A percentile compares a stretch with the other conserved stretches of the same genome.
Conservation (phyloP, 768 basidiomycete genomes). For the Lanmaoa rubissima region DNA sequence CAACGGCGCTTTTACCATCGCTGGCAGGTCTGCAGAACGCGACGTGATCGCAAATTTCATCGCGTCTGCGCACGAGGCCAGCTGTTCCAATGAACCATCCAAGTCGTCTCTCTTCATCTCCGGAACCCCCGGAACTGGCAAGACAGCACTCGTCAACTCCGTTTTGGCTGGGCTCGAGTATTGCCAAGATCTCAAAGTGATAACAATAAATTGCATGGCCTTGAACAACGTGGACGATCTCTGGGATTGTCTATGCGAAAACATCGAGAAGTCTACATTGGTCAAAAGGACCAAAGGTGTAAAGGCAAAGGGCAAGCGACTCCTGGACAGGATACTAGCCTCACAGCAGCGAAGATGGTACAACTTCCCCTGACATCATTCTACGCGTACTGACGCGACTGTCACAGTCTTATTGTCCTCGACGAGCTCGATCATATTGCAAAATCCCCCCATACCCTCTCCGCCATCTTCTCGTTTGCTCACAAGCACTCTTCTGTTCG, state of each 20-base stretch:
- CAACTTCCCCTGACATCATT: background rate
- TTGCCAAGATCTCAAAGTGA: constrained; percentile 41
- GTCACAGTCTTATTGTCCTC: constrained; percentile 65
- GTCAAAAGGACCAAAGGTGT: constrained; percentile 36
- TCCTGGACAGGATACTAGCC: constrained; percentile 45
- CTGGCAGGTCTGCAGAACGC: constrained; percentile 69
- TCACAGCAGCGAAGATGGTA: constrained; percentile 55
- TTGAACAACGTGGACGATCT: constrained; percentile 63
- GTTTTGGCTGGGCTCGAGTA: constrained; percentile 49
- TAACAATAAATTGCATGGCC: constrained; percentile 80
- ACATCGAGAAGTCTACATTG: constrained; percentile 39
- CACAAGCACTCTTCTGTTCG: constrained; percentile 54
- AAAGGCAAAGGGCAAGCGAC: constrained; percentile 48
- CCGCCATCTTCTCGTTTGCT: constrained; percentile 68
- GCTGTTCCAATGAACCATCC: constrained; percentile 9
- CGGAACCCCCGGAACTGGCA: constrained; percentile 90
- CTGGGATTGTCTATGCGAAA: constrained; percentile 67
- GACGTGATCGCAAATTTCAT: constrained; percentile 59
- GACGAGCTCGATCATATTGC: constrained; percentile 88
- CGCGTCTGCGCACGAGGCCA: constrained; percentile 44
- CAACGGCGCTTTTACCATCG: constrained; percentile 51
- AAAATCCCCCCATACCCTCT: constrained; percentile 54
- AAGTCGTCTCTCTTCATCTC: constrained; percentile 77
- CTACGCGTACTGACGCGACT: constrained; percentile 20
- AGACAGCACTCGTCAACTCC: constrained; percentile 80